Percentiles rank a stretch among this genome's conserved stretches.
Conservation (phyloP, 768 basidiomycete genomes). For the Suillus decipiens region DNA sequence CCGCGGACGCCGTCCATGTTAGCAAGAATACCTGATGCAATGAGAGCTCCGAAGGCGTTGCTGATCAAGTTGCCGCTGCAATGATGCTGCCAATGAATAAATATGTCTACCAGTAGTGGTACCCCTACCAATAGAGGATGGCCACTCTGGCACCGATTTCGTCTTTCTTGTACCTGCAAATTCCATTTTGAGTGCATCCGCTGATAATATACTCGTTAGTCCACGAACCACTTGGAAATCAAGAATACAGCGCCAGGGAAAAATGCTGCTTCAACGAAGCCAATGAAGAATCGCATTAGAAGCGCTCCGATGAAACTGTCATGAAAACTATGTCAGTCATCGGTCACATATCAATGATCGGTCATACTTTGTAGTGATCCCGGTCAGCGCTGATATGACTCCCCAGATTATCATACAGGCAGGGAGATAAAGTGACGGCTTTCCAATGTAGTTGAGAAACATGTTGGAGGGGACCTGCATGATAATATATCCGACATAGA, state of each 20-base stretch:
- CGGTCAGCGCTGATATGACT: conserved; percentile 51
- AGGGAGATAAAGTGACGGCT: conserved; percentile 69
- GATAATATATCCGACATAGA: conserved; percentile 58
- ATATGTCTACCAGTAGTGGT: not conserved
- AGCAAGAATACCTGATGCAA: conserved; percentile 49
- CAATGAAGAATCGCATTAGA: conserved; percentile 52
- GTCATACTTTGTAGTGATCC: conserved; percentile 33
- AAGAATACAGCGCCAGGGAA: conserved; percentile 46
- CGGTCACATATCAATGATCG: not conserved
- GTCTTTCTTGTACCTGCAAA: conserved; percentile 42
- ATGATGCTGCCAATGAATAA: not conserved
- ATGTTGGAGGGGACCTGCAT: conserved; percentile 62
- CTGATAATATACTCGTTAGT: conserved; percentile 27
- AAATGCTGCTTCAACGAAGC: conserved; percentile 52
- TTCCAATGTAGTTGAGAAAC: conserved; percentile 65
- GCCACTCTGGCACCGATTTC: conserved; percentile 47
- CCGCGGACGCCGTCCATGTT: conserved; percentile 51
- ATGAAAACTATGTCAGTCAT: not conserved
- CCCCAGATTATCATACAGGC: conserved; percentile 75
- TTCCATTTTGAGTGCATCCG: conserved; percentile 18
- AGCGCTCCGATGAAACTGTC: conserved; percentile 43
- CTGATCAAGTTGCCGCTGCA: conserved; percentile 46
- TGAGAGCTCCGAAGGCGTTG: conserved; percentile 57
- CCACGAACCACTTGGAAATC: conserved; percentile 34
- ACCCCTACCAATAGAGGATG: conserved; percentile 40